Evolutionary conservation across 1,284 basidiomycete species (phyloP).

Genomic region (Spongispora temasekensis): DNA sequence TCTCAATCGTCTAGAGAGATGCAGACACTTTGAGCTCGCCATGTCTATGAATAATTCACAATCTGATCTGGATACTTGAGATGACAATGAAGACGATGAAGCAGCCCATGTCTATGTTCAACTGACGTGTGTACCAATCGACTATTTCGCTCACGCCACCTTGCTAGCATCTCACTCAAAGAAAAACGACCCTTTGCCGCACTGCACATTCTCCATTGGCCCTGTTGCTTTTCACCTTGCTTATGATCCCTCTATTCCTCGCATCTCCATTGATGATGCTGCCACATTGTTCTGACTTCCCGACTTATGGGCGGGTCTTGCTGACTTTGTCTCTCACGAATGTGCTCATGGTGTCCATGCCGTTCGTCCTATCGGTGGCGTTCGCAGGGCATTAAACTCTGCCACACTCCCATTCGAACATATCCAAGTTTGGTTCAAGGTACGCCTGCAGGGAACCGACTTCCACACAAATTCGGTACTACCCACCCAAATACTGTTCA

Average conservation of each 20-base stretch:
- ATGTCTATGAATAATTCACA: background rate
- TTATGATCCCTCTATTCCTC: background rate
- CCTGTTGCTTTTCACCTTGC: background rate
- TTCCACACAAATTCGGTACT: background rate
- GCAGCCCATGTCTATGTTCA: background rate
- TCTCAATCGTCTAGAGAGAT: background rate
- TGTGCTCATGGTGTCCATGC: background rate
- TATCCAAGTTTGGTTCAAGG: slow-evolving; percentile 1
- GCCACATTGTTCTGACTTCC: background rate
- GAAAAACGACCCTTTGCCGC: background rate
- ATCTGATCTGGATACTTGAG: background rate
- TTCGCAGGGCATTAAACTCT: background rate
- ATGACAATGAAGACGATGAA: background rate
- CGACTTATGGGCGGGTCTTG: background rate
- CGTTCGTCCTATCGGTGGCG: background rate
- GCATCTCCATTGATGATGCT: background rate
- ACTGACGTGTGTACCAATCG: background rate
- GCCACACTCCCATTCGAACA: background rate
- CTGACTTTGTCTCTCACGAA: background rate
- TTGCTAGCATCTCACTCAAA: background rate
- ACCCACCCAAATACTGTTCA: background rate
- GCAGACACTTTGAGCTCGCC: background rate
- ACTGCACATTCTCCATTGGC: background rate
- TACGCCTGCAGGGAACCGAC: background rate
- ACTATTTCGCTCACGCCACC: background rate